Conservation (phyloP, 495 filamentous ascomycete species). For the Penicillium maclennaniae region DNA sequence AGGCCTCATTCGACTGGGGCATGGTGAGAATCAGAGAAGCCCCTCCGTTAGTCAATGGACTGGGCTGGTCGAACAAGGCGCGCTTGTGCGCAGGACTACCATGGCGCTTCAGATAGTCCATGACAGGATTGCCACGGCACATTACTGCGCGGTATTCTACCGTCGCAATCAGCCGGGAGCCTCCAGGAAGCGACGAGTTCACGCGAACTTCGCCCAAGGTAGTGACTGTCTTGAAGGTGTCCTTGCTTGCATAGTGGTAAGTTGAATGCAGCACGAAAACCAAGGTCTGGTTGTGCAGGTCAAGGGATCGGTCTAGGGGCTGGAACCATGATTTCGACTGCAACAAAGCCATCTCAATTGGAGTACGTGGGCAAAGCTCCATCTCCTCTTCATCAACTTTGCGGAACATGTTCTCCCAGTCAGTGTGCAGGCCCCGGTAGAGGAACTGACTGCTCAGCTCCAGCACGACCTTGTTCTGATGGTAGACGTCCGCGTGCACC, state of each 20-base stretch:
- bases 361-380: conserved; percentile 86
- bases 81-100: conserved; percentile 96
- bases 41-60: conserved; percentile 94
- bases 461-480: conserved; percentile 88
- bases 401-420: conserved; percentile 97
- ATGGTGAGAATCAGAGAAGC: conserved; percentile 75
- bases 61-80: conserved; percentile 93
- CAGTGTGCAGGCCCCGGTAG: conserved; percentile 86
- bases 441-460: conserved; percentile 97
- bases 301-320: no score
- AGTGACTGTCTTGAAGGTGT: no score
- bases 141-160: conserved; percentile 87
- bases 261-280: no score
- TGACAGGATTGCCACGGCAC: conserved; percentile 93
- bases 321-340: no score
- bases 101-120: conserved; percentile 91
- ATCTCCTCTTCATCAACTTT: conserved; percentile 94
- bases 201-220: no score
- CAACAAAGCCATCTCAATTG: no score
- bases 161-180: no score
- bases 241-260: no score
- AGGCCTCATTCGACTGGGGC: conserved; percentile 98
- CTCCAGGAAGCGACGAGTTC: no score
- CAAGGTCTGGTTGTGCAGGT: no score
- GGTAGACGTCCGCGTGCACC: conserved; percentile 90